These are phyloP conservation scores for Candolleomyces eurysporus DNA, from an alignment of 768 basidiomycete species.

Conservation along the genomic window DNA sequence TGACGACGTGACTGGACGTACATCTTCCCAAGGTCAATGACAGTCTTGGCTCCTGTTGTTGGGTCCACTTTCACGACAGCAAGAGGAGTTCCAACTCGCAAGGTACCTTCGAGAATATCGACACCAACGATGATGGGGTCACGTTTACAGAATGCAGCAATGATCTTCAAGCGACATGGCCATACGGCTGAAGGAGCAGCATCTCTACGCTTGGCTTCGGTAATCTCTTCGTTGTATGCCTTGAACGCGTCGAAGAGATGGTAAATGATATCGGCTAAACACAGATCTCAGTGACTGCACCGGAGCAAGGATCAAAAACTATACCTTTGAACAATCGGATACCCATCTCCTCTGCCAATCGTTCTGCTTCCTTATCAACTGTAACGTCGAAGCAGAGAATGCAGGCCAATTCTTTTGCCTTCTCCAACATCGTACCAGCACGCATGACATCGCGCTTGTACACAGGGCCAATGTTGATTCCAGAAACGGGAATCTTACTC, in stretches of 20 bases:
- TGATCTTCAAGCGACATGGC: slow-evolving; percentile 91
- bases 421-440: slow-evolving; percentile 90
- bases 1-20: slow-evolving; percentile 36
- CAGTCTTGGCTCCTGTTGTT: slow-evolving; percentile 83
- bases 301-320: not conserved
- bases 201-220: slow-evolving; percentile 87
- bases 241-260: slow-evolving; percentile 97
- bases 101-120: slow-evolving; percentile 89
- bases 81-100: slow-evolving; percentile 91
- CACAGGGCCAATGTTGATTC: slow-evolving; percentile 96
- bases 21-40: slow-evolving; percentile 93
- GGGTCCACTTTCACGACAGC: slow-evolving; percentile 94
- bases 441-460: slow-evolving; percentile 96
- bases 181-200: slow-evolving; percentile 95
- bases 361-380: slow-evolving; percentile 91
- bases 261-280: slow-evolving; percentile 94
- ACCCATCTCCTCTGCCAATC: slow-evolving; percentile 90
- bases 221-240: slow-evolving; percentile 88
- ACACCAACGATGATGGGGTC: slow-evolving; percentile 98
- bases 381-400: slow-evolving; percentile 96
- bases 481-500: slow-evolving; percentile 96
- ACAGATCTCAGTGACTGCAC: slow-evolving; percentile 8
- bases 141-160: slow-evolving; percentile 93
- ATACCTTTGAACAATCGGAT: slow-evolving; percentile 91
- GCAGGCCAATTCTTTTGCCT: slow-evolving; percentile 91